Evolutionary conservation across 805 yeast species (phyloP), one percentile per base, ranked within the genome.

Genomic region (Lipomyces sp.): DNA sequence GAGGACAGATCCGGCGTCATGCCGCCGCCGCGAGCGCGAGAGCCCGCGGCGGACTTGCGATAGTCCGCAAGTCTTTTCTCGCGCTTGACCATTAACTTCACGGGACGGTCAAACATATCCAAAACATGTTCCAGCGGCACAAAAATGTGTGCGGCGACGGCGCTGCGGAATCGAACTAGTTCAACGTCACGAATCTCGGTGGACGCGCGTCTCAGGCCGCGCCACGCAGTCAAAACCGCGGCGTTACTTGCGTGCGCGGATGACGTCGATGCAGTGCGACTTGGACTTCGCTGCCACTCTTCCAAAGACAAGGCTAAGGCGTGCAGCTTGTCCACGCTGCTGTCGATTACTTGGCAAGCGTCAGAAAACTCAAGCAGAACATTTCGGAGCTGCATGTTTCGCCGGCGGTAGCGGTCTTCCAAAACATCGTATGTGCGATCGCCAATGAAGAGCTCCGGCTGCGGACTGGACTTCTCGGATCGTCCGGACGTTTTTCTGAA

Each of bases 371-470:
- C 35, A 13, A 47, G 49, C 8, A 51, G 28, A 5, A 51, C 46
- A 13, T 43, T 34, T 11, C 57, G 50, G 8, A 51, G 40, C 16
- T 53, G 56, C 14, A 48, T 18, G 22, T 51, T 45, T 13, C 57
- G 52, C 4, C 55, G 45, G 11, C 52, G 51, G 28, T 42, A 51
- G 2, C 46, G 48, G n/a, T 47, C 52, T 13, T 31, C 49, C 2
- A 53, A 29, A 13, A 29, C 29, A 14, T 53, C 58, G 24, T 53
- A 53, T 19, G 43, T 29, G 10, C 39, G 41, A 38, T 53, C 57
- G 19, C 41, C 44, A 13, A 43, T 16, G 2, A 40, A 51, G 2
- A 42, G 11, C 34, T 16, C 41, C 23, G 7, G 31, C 4, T 28
- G 7, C 28, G 42, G 43, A 5, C 10, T 10, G 29, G 29, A 26